Conservation (phyloP, 164 flowering plant genomes). For the Buxus sempervirens region DNA sequence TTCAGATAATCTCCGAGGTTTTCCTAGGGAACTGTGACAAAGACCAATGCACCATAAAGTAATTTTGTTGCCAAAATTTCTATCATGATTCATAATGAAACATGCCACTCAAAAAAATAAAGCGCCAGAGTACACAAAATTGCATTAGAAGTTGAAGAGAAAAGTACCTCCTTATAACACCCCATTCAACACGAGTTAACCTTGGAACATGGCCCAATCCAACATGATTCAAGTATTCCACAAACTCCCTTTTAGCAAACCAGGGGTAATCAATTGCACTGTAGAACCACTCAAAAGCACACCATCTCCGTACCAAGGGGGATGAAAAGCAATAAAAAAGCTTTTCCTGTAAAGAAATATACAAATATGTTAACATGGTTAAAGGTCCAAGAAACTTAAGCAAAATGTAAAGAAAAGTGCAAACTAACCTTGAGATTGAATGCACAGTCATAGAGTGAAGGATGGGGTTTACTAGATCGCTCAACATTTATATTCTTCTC, state of each 20-base stretch:
- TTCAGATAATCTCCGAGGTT: slow-evolving; percentile 84
- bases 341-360: slow-evolving; percentile 44
- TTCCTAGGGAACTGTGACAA: slow-evolving; percentile 86
- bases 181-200: slow-evolving; percentile 95
- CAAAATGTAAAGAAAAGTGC: not conserved
- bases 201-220: slow-evolving; percentile 90
- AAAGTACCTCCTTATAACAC: slow-evolving; percentile 85
- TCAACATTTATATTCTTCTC: slow-evolving; percentile 31
- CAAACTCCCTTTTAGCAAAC: slow-evolving; percentile 95
- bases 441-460: slow-evolving; percentile 31
- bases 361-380: not conserved
- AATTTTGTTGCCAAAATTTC: not conserved
- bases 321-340: slow-evolving; percentile 65
- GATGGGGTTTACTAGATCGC: slow-evolving; percentile 20
- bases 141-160: not conserved
- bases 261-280: slow-evolving; percentile 96
- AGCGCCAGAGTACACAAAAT: not conserved
- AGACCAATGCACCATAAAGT: slow-evolving; percentile 7
- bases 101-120: not conserved
- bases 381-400: not conserved
- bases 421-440: slow-evolving; percentile 43
- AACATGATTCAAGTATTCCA: slow-evolving; percentile 88
- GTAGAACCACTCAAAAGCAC: slow-evolving; percentile 91
- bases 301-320: slow-evolving; percentile 65
- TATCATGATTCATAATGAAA: not conserved